Evolutionary conservation across 768 basidiomycete species (phyloP).

Genomic region (Boletus rex-veris): DNA sequence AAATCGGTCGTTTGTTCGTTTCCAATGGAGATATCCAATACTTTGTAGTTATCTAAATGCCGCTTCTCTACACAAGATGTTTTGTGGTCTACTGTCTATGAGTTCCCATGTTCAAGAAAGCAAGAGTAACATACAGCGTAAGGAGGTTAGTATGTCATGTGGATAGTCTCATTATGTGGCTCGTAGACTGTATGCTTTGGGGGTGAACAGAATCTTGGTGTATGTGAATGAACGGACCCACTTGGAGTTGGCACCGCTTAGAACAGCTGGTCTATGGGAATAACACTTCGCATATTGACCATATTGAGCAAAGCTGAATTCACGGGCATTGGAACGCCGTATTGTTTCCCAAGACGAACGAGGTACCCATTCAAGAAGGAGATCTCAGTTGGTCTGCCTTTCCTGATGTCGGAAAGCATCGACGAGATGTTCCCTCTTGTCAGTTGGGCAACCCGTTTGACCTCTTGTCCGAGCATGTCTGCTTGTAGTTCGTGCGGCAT

Average conservation of each 20-base stretch:
- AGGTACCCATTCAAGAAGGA: slow-evolving; percentile 84
- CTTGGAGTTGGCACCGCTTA: slow-evolving; percentile 8
- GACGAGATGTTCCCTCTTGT: slow-evolving; percentile 75
- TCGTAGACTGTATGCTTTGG: background rate
- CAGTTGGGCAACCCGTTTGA: slow-evolving; percentile 49
- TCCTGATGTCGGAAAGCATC: slow-evolving; percentile 71
- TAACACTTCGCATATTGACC: slow-evolving; percentile 52
- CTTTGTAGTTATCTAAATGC: background rate
- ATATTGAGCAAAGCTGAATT: slow-evolving; percentile 55
- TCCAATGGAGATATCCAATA: background rate
- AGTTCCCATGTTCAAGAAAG: background rate
- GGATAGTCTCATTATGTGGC: background rate
- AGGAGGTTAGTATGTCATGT: background rate
- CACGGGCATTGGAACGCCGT: slow-evolving; percentile 56
- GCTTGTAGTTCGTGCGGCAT: slow-evolving; percentile 47
- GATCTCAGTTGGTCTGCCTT: slow-evolving; percentile 68
- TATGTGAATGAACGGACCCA: slow-evolving; percentile 2
- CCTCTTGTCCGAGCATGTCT: slow-evolving; percentile 50
- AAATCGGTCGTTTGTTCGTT: background rate
- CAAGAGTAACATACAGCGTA: background rate
- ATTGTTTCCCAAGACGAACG: slow-evolving; percentile 52
- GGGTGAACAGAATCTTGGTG: slow-evolving; percentile 1
- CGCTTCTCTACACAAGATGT: too few species aligned
- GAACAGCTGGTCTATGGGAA: slow-evolving; percentile 51
- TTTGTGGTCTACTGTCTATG: background rate